Conservation (phyloP, 352 stramenopile species). For the Phytopythium montanum region DNA sequence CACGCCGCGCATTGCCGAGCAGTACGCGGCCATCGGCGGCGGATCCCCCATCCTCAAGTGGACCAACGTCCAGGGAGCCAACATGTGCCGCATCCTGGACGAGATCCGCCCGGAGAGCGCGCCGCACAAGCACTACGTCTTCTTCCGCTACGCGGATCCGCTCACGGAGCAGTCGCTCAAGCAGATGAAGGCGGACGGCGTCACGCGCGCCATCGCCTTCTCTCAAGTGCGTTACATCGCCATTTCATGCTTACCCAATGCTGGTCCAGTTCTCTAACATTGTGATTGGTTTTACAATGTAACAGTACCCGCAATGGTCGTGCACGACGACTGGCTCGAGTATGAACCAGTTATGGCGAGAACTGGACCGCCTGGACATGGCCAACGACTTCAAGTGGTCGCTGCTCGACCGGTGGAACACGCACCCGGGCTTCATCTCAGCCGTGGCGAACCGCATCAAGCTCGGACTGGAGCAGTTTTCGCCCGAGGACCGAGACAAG, state of each 20-base stretch:
- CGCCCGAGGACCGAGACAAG: conserved; percentile 83
- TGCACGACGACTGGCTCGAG: conserved; percentile 97
- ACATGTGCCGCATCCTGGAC: conserved; percentile 89
- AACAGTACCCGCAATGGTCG: conserved; percentile 96
- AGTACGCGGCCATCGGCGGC: conserved; percentile 97
- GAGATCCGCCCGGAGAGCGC: conserved; percentile 80
- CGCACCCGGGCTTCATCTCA: conserved; percentile 94
- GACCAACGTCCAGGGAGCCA: conserved; percentile 93
- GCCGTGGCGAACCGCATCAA: conserved; percentile 92
- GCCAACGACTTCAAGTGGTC: conserved; percentile 80
- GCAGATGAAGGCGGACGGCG: conserved; percentile 93
- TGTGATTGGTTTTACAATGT: neutral
- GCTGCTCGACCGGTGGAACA: conserved; percentile 90
- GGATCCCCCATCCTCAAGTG: conserved; percentile 98
- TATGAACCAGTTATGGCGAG: conserved; percentile 89
- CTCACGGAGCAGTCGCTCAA: conserved; percentile 96
- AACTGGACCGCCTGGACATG: conserved; percentile 87
- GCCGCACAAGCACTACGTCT: conserved; percentile 95
- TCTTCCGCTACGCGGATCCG: conserved; percentile 98
- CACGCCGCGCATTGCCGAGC: conserved; percentile 93
- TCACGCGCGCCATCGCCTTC: conserved; percentile 96
- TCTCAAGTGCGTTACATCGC: conserved; percentile 60
- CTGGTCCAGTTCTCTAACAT: neutral
- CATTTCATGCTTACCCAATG: neutral
- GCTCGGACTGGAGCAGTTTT: conserved; percentile 91